phyloP scores from a whole-genome alignment of 1,284 basidiomycete species.

The Cutaneotrichosporon curvatum region DNA sequence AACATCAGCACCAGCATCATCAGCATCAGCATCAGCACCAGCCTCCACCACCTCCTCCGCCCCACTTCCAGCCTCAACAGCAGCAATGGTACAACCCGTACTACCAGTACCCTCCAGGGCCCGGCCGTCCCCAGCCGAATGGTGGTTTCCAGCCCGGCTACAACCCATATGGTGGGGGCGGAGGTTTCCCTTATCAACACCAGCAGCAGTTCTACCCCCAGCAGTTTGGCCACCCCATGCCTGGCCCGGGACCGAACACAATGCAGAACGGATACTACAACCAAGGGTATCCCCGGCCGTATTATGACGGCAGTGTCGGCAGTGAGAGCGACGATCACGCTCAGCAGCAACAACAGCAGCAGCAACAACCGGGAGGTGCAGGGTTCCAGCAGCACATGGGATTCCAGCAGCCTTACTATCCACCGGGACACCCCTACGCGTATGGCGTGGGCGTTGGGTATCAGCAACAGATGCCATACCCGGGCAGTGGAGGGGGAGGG shows the following conservation, averaged over 20 bases:
- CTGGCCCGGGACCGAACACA: conserved; percentile 34
- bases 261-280: conserved; percentile 39
- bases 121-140: conserved; percentile 11
- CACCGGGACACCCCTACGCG: conserved; percentile 38
- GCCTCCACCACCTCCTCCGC: background rate
- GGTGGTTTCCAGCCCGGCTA: conserved; percentile 10
- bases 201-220: conserved; percentile 14
- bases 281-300: conserved; percentile 3
- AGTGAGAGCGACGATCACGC: conserved; percentile 1
- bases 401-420: conserved; percentile 21
- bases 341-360: background rate
- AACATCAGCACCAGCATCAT: no score
- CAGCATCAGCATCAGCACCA: background rate
- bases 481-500: background rate
- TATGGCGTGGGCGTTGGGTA: conserved; percentile 39
- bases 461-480: conserved; percentile 13
- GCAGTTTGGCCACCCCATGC: conserved; percentile 29
- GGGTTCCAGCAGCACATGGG: conserved; percentile 10
- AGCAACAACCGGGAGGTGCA: background rate
- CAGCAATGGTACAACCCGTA: conserved; percentile 12
- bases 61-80: conserved; percentile 5
- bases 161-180: background rate
- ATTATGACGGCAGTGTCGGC: conserved; percentile 4
- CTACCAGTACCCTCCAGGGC: conserved; percentile 9
- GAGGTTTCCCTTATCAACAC: conserved; percentile 3